Conservation (phyloP, 257 asterid genomes). For the Avicennia marina region DNA sequence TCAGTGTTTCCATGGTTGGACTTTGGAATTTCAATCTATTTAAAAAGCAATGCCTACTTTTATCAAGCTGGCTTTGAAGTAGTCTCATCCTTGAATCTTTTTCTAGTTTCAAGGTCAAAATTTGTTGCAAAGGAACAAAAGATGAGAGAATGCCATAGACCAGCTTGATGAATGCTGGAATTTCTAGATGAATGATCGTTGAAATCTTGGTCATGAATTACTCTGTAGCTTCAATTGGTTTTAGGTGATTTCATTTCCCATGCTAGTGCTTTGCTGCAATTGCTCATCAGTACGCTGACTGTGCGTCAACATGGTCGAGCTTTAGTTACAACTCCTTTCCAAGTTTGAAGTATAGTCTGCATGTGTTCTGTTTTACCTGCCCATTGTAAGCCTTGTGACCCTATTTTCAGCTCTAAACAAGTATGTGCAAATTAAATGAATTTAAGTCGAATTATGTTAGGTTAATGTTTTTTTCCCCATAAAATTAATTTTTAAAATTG, state of each 20-base stretch:
- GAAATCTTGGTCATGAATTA: background rate
- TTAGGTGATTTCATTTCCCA: no score
- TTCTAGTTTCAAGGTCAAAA: conserved; percentile 7
- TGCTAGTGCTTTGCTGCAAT: no score
- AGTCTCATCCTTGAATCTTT: conserved; percentile 8
- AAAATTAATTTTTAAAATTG: conserved; percentile 1
- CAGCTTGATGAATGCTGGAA: background rate
- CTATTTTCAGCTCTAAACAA: no score
- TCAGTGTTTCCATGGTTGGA: conserved; percentile 4
- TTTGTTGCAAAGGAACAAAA: conserved; percentile 7
- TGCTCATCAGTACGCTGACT: no score
- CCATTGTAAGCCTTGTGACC: no score
- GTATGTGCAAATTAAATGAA: background rate
- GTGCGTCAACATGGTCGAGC: no score
- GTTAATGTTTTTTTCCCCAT: background rate
- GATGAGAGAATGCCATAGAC: no score
- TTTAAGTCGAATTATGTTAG: background rate
- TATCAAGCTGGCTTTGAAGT: background rate
- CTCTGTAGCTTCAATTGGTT: conserved; percentile 1
- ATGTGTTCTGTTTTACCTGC: no score
- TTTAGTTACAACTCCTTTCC: no score
- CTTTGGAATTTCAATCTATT: conserved; percentile 6
- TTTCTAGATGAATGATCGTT: background rate
- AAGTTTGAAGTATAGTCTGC: no score
- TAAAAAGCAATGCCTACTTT: no score